phyloP scores from a whole-genome alignment of 129 eudicot genomes.

The Logfia minima region DNA sequence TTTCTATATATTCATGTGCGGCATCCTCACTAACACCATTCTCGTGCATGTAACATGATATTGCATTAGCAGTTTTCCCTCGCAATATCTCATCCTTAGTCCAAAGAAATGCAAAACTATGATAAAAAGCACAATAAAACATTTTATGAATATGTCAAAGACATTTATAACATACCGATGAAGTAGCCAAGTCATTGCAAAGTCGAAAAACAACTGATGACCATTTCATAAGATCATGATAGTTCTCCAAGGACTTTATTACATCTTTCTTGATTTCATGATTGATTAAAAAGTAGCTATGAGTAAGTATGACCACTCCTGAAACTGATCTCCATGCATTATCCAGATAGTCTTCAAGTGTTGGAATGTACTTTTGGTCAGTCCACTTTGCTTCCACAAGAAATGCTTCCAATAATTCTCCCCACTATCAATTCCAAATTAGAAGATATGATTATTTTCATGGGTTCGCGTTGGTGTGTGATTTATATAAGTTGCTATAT shows the following conservation, averaged over 20 bases:
- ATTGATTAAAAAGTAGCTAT: slow-evolving; percentile 12
- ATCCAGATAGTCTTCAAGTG: slow-evolving; percentile 17
- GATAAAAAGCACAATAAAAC: background rate
- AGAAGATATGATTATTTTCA: background rate
- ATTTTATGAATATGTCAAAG: background rate
- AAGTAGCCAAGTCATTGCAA: slow-evolving; percentile 34
- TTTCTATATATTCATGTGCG: background rate
- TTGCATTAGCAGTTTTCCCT: background rate
- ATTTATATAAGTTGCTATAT: no score
- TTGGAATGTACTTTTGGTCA: slow-evolving; percentile 6
- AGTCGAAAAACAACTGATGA: slow-evolving; percentile 45
- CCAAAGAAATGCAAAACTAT: background rate
- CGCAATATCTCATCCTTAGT: background rate
- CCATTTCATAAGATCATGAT: slow-evolving; percentile 35
- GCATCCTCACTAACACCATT: background rate
- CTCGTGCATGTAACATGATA: slow-evolving; percentile 1
- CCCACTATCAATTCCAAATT: background rate
- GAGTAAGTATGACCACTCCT: slow-evolving; percentile 28
- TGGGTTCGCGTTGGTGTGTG: no score
- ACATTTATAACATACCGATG: slow-evolving; percentile 12
- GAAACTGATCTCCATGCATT: slow-evolving; percentile 18
- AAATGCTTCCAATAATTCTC: slow-evolving; percentile 30
- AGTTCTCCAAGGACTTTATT: slow-evolving; percentile 1
- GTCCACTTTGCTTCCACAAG: slow-evolving; percentile 40
- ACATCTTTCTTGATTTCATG: slow-evolving; percentile 13